Percentiles rank a stretch among this genome's conserved stretches.
Evolutionary conservation across 495 filamentous ascomycete species (phyloP).

Genomic region (Talaromyces proteolyticus): DNA sequence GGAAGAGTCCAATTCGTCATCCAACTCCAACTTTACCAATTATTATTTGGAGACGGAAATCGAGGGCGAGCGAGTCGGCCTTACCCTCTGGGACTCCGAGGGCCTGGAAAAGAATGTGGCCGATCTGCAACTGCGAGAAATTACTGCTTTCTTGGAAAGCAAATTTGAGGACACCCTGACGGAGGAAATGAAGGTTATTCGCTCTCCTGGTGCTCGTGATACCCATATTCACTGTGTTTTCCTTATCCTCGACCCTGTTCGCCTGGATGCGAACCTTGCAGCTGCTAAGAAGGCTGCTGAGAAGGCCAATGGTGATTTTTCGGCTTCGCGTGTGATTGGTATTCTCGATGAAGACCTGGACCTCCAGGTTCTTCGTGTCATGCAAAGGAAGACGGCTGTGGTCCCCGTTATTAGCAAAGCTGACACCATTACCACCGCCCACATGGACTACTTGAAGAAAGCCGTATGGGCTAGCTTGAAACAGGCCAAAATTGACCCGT

Average conservation of each 20-base stretch:
- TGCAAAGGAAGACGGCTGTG: conserved; percentile 93
- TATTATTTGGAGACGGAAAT: conserved; percentile 94
- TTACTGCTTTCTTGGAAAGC: conserved; percentile 87
- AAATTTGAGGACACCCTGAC: conserved; percentile 98
- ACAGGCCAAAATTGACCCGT: conserved; percentile 77
- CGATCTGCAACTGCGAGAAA: conserved; percentile 87
- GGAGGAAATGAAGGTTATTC: conserved; percentile 95
- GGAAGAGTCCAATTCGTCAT: conserved; percentile 28
- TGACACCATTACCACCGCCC: conserved; percentile 86
- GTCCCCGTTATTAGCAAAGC: conserved; percentile 96
- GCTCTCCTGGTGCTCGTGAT: conserved; percentile 87
- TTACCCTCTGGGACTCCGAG: conserved; percentile 94
- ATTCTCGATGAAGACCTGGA: conserved; percentile 86
- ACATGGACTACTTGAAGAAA: conserved; percentile 90
- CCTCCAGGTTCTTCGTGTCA: conserved; percentile 77
- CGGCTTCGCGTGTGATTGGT: conserved; percentile 41
- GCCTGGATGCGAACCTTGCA: conserved; percentile 77
- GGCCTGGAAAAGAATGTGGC: conserved; percentile 91
- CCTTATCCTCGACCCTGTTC: conserved; percentile 81
- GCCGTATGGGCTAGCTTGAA: conserved; percentile 86
- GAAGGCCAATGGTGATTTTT: conserved; percentile 49
- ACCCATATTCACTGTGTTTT: conserved; percentile 98
- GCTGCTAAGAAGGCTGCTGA: conserved; percentile 47
- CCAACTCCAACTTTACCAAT: conserved; percentile 66
- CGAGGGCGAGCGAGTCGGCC: conserved; percentile 82